Percentiles rank a stretch among this genome's conserved stretches.
Conservation (phyloP, 2,329 filamentous ascomycete genomes). For the Cercospora sojina region DNA sequence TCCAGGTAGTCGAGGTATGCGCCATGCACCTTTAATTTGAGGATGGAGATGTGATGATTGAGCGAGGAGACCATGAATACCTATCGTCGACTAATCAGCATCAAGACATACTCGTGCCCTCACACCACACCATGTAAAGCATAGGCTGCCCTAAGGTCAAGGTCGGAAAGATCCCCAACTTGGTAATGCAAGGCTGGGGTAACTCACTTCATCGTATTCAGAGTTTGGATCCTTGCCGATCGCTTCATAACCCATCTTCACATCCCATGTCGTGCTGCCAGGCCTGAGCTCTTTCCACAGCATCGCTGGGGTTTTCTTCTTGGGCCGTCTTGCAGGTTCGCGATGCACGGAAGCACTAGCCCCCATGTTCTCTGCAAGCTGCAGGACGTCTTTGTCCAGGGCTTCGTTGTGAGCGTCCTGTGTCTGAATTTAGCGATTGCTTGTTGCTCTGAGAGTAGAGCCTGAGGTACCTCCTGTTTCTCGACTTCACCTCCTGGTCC, state of each 20-base stretch:
- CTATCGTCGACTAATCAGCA: constrained; percentile 38
- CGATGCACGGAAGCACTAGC: constrained; percentile 8
- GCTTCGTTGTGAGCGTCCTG: constrained; percentile 41
- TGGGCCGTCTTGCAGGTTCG: constrained; percentile 19
- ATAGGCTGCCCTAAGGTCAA: background rate
- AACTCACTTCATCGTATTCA: constrained; percentile 50
- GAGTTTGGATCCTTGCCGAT: constrained; percentile 52
- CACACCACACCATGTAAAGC: background rate
- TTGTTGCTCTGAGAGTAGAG: constrained; percentile 6
- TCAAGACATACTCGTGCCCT: background rate
- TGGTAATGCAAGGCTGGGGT: background rate
- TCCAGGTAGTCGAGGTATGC: constrained; percentile 57
- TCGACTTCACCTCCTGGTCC: constrained; percentile 49
- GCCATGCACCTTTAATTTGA: constrained; percentile 58
- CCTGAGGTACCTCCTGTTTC: constrained; percentile 9
- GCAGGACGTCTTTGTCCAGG: constrained; percentile 28
- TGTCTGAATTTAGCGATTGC: constrained; percentile 1
- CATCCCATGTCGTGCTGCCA: constrained; percentile 56
- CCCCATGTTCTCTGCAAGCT: constrained; percentile 22
- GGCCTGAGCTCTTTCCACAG: constrained; percentile 54
- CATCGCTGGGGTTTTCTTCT: constrained; percentile 48
- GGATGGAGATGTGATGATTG: constrained; percentile 61
- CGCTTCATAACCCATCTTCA: constrained; percentile 55
- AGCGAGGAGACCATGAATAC: constrained; percentile 62
- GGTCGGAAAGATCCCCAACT: background rate